phyloP scores from a whole-genome alignment of 371 early-diverging fungal genomes.

The Lichtheimia corymbifera region DNA sequence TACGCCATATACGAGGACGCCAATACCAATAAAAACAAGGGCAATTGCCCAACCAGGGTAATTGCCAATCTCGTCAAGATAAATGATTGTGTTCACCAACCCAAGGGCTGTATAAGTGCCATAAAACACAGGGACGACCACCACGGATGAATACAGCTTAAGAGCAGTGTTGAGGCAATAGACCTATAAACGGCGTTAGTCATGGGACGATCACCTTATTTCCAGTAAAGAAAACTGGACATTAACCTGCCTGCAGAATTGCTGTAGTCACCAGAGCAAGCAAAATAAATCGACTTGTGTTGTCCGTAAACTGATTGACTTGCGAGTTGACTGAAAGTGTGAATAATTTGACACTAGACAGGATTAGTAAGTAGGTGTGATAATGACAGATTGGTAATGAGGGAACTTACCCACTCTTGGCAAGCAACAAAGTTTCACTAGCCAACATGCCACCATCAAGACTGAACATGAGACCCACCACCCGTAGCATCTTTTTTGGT shows the following conservation, averaged over 20 bases:
- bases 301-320: conserved; percentile 65
- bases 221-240: background rate
- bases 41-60: conserved; percentile 64
- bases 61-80: conserved; percentile 56
- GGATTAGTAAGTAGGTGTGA: background rate
- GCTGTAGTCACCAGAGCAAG: conserved; percentile 60
- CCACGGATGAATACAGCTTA: conserved; percentile 64
- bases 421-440: conserved; percentile 64
- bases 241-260: conserved; percentile 54
- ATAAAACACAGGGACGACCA: conserved; percentile 73
- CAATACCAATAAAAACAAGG: conserved; percentile 60
- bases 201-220: background rate
- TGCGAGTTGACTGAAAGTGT: conserved; percentile 52
- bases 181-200: conserved; percentile 27
- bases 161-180: conserved; percentile 71
- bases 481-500: conserved; percentile 47
- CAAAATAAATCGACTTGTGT: conserved; percentile 59
- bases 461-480: conserved; percentile 65
- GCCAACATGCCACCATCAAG: conserved; percentile 66
- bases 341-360: conserved; percentile 55
- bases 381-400: background rate
- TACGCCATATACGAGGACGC: conserved; percentile 58
- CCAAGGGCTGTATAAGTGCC: conserved; percentile 69
- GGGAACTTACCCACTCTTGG: conserved; percentile 61
- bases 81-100: conserved; percentile 67